A percentile compares a stretch with the other conserved stretches of the same genome.
Conservation (phyloP, 306 rosid genomes). For the barrel medic (Medicago truncatula) region DNA sequence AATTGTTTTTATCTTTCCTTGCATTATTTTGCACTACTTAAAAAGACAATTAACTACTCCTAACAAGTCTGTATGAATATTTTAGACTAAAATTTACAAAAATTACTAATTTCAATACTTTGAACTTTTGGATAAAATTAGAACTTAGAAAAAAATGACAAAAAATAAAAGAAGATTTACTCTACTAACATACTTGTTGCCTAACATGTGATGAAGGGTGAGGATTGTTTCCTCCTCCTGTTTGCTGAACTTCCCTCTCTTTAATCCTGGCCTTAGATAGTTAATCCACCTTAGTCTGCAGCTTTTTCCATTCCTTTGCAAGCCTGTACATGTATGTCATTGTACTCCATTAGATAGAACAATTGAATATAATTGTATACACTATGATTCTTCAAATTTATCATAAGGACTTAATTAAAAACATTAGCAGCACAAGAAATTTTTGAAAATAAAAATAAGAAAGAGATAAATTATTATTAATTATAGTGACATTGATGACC, state of each 20-base stretch:
- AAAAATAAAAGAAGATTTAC: constrained; percentile 4
- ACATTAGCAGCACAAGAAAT: not conserved
- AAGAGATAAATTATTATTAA: not conserved
- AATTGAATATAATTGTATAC: constrained; percentile 11
- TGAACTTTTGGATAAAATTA: constrained; percentile 23
- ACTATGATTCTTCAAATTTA: not conserved
- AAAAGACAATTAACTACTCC: constrained; percentile 13
- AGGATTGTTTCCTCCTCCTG: constrained; percentile 83
- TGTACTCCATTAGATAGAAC: constrained; percentile 13
- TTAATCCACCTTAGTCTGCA: constrained; percentile 97
- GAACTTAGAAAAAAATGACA: constrained; percentile 11
- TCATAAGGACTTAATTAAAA: not conserved
- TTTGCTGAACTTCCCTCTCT: constrained; percentile 76
- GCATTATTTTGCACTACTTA: constrained; percentile 18
- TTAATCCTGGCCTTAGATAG: constrained; percentile 90
- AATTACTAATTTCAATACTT: constrained; percentile 13
- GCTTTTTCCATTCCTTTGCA: constrained; percentile 96
- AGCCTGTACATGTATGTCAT: constrained; percentile 53
- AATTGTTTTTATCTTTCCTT: constrained; percentile 25
- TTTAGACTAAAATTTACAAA: constrained; percentile 7
- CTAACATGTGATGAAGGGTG: constrained; percentile 76
- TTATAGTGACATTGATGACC: not conserved
- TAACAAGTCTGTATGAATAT: constrained; percentile 26
- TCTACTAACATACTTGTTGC: constrained; percentile 73
- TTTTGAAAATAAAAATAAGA: not conserved